Evolutionary conservation across 257 asterid genomes (phyloP), one percentile per base, ranked within the genome.

Genomic region (Ocimum tenuiflorum): DNA sequence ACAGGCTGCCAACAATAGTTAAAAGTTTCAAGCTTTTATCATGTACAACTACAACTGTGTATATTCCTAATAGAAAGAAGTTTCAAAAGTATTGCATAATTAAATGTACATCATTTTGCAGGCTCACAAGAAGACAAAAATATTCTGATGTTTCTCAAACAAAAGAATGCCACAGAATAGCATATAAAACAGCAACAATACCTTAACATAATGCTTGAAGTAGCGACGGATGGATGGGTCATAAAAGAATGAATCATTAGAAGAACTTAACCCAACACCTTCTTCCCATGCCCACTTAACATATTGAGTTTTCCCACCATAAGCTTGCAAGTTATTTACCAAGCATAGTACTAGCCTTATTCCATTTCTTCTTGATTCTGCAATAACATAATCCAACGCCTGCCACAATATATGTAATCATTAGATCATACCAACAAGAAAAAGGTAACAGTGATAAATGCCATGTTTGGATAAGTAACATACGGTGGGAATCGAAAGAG

Each of bases 251-350:
- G 99, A 94, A 79, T 94, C 99, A 7, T 90, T 94, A 1, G 99
- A 94, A 67, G 99, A 81, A 78, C 97, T 94, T 67, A 94, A 71
- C 31, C 88, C 97, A 38, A 90, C 87, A 48, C 95, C 97, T 70
- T 94, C 99, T 66, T 94, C 96, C 99, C 97, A 94, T 1, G 99
- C 99, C 99, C 99, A 94, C 85, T 90, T 86, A 29, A 94, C 96
- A 74, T 90, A 94, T 66, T 88, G 99, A 23, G 95, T 86, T 71
- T 90, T 94, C 43, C 99, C 99, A 54, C 99, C 99, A 53, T 84
- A 94, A 4, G 97, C 97, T 83, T 90, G 94, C 81, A 94, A 82
- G 80, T 94, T 94, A 73, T 94, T 94, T 33, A 94, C 97, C 77
- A 94, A 80, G 76, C 92, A 78, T 15, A 94, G 78, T 39, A 90